These are phyloP conservation scores for Crataegus laevigata DNA, from an alignment of 306 rosid genomes.

Conservation along the genomic window DNA sequence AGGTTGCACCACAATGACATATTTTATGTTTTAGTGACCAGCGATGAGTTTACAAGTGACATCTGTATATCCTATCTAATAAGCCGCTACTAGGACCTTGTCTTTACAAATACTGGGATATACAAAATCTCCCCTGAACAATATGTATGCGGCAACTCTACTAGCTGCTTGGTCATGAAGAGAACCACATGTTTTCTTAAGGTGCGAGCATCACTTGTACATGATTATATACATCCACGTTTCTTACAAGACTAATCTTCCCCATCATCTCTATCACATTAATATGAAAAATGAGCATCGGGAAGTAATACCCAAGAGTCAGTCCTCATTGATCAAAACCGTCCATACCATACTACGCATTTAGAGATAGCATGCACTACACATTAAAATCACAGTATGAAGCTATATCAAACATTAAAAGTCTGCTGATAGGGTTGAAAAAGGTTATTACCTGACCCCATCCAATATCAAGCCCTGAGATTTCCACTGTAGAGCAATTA, in stretches of 20 bases:
- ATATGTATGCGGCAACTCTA: not conserved
- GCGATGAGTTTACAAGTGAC: not conserved
- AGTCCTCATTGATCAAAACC: not conserved
- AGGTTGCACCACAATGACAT: not conserved
- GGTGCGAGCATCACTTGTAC: not conserved
- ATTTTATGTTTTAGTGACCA: not conserved
- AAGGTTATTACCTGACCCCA: constrained; percentile 85
- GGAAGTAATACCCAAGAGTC: not conserved
- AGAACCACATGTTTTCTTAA: not conserved
- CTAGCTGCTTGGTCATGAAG: not conserved
- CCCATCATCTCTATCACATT: not conserved
- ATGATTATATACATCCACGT: not conserved
- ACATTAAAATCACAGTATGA: not conserved
- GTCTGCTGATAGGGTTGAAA: not conserved
- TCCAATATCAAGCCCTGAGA: constrained; percentile 94
- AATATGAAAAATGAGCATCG: not conserved
- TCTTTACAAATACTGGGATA: not conserved
- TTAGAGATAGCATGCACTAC: not conserved
- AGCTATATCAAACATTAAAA: constrained; percentile 18
- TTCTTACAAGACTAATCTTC: not conserved
- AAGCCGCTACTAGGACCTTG: not conserved
- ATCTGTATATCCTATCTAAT: not conserved
- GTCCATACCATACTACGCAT: not conserved
- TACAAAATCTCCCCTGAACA: not conserved
- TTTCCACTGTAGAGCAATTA: constrained; percentile 68